Evolutionary conservation across 2,329 filamentous ascomycete genomes (phyloP), one percentile per base, ranked within the genome.

Genomic region (Aspergillus sp.): DNA sequence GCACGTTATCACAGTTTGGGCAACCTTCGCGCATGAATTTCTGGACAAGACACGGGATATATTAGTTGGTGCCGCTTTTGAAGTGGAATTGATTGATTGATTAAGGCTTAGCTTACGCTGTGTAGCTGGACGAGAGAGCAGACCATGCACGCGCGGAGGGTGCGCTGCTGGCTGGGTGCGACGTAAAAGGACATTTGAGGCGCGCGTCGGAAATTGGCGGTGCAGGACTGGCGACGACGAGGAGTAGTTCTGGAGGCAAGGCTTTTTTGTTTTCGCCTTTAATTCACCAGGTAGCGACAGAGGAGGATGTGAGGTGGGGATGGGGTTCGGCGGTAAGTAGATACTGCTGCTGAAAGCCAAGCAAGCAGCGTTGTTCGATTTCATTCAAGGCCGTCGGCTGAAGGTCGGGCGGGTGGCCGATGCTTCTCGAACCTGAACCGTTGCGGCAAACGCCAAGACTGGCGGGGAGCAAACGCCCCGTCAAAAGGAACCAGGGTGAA

Each of bases 101-200:
- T 11, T 15, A 3, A 4, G 11, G 51, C 15, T 19, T 12, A n/a
- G 14, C 59, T 55, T 39, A 92, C 90, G 65, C 82, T 83, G 70
- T 88, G 87, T 60, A 90, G 88, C 82, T 93, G 91, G 64, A 98
- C 91, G 72, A 98, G 90, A 55, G 91, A 93, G 85, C 95, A 99
- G 67, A 98, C 91, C 92, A 99, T 97, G 82, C 95, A 99, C 70
- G 95, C 95, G 77, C 95, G 93, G 66, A 96, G 85, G 74, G 90
- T 88, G 77, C 93, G 90, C 79, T 89, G 87, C 77, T 95, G 90
- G 73, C 82, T 83, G 6, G 90, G 84, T 15, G 89, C 79, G 61
- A 92, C 88, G 74, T 86, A 92, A 74, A 87, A 89, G 56, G 82
- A 79, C 73, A 76, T 78, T 37, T 37, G 59, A 49, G 52, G 45